These are phyloP conservation scores for Ophiostoma tasmaniense DNA, from an alignment of 2,329 filamentous ascomycete genomes.

Conservation along the genomic window DNA sequence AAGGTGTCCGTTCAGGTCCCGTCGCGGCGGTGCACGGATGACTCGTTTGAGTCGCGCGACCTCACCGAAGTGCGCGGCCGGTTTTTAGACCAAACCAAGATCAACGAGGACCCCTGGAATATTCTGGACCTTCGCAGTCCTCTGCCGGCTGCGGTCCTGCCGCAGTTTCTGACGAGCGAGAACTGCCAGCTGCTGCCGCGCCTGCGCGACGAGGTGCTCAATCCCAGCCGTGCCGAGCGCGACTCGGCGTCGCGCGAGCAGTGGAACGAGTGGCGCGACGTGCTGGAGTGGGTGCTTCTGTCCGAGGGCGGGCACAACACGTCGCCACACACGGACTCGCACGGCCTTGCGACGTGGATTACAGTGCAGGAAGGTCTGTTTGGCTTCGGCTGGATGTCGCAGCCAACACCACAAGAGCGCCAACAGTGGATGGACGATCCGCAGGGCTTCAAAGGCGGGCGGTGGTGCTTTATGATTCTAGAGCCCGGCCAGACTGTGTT, in stretches of 20 bases:
- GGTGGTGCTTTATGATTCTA: constrained; percentile 28
- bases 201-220: constrained; percentile 29
- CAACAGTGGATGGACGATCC: constrained; percentile 25
- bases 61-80: constrained; percentile 22
- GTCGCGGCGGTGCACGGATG: constrained; percentile 22
- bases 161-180: constrained; percentile 24
- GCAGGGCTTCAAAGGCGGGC: constrained; percentile 23
- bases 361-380: constrained; percentile 28
- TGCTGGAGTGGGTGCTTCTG: constrained; percentile 28
- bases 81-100: constrained; percentile 18
- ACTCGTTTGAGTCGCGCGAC: constrained; percentile 23
- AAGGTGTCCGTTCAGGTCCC: constrained; percentile 25
- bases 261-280: constrained; percentile 29
- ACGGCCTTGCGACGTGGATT: constrained; percentile 30
- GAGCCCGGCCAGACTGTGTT: constrained; percentile 30
- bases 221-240: constrained; percentile 29
- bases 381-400: constrained; percentile 29
- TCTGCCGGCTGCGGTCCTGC: constrained; percentile 24
- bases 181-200: constrained; percentile 27
- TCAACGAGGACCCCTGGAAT: constrained; percentile 24
- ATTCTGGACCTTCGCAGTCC: constrained; percentile 26
- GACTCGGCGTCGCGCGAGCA: constrained; percentile 24
- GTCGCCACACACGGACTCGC: constrained; percentile 29
- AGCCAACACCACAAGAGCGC: constrained; percentile 23
- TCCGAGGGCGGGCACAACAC: constrained; percentile 30